Evolutionary conservation across 148 eudicot genomes (phyloP).

Genomic region (Amaranthus palmeri): DNA sequence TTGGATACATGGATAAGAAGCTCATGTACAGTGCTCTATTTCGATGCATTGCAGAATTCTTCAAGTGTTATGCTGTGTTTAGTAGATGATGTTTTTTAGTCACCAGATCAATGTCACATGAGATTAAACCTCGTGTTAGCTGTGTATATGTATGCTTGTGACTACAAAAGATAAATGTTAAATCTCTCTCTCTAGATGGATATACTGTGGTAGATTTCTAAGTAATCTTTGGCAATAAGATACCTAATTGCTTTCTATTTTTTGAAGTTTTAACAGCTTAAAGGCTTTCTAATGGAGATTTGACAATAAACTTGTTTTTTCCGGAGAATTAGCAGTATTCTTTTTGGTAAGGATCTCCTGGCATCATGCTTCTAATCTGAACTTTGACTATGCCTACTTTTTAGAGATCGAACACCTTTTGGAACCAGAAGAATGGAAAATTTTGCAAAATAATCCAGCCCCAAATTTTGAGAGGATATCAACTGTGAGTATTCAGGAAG

Average conservation of each 20-base stretch:
- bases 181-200: too few relatives aligned
- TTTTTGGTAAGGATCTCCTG: background rate
- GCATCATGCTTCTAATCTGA: conserved; percentile 7
- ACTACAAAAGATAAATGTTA: too few relatives aligned
- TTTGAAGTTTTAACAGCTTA: background rate
- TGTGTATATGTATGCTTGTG: too few relatives aligned
- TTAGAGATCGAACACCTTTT: conserved; percentile 70
- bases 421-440: conserved; percentile 61
- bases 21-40: background rate
- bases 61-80: background rate
- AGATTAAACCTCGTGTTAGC: too few relatives aligned
- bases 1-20: background rate
- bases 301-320: too few relatives aligned
- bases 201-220: background rate
- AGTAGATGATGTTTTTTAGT: background rate
- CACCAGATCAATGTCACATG: background rate
- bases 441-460: conserved; percentile 53
- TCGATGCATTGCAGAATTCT: background rate
- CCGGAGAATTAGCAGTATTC: background rate
- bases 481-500: conserved; percentile 48
- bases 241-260: background rate
- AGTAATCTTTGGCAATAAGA: background rate
- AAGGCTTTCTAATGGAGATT: too few relatives aligned
- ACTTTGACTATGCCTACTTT: background rate
- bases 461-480: conserved; percentile 66